Evolutionary conservation across 176 grass and related monocot species (phyloP), one percentile per base, ranked within the genome.

Genomic region (Alloteropsis semialata): DNA sequence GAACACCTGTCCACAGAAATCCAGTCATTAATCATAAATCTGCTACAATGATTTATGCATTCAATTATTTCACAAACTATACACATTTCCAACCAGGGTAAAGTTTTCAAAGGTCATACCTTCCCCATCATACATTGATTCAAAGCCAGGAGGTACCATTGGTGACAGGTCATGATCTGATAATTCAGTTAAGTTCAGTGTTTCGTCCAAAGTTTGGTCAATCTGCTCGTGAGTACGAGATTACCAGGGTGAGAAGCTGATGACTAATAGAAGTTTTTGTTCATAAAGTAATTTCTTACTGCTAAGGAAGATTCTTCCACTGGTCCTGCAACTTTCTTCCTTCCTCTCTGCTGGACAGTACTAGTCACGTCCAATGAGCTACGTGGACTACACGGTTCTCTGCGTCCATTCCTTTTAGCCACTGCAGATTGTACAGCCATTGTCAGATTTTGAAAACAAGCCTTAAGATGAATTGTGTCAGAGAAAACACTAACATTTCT

Each of bases 401-500:
- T 81, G 43, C 51, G 70, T 39, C 63, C 12, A 63, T 55, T 85
- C 75, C 51, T 82, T 60, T 28, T 82, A 87, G 84, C 59, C 53
- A 81, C 88, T 90, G 68, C 21, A 60, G 68, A 87, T 79, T 79
- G 27, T 51, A 83, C 58, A 50, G 4, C 32, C 34, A 28, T 60
- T 65, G 21, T 83, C 74, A 87, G 39, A 83, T 72, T 77, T 81
- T 81, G 46, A 37, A 73, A 48, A 48, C 8, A n/a, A 60, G 50
- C 25, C 24, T 77, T 25, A 69, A 29, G 37, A 74, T 60, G 33
- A 46, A 60, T 14, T 59, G 38, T 78, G 33, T 67, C 48, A 27
- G 39, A 82, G 41, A 6, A 61, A 67, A n/a, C 36, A 69, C 80
- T 90, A 69, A 90, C 88, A 87, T 79, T 75, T 87, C 61, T 87